Conservation (phyloP, 2,329 filamentous ascomycete genomes). For the Talaromyces amestolkiae region DNA sequence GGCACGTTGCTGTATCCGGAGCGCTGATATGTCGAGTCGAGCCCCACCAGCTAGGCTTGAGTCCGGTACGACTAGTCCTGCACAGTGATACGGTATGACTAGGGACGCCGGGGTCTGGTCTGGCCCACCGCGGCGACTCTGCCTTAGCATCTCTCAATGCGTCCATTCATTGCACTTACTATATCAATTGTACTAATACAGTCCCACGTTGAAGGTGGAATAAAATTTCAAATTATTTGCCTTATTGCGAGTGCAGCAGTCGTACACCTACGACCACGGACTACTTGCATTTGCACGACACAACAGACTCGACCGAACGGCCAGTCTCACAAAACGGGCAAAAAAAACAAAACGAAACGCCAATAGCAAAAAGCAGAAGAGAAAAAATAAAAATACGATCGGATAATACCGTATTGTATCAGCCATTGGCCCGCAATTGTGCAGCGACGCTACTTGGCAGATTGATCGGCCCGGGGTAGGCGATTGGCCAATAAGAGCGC, state of each 20-base stretch:
- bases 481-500: neutral
- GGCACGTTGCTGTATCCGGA: slow-evolving; percentile 16
- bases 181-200: too few species aligned
- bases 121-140: neutral
- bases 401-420: too few species aligned
- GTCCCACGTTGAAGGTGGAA: too few species aligned
- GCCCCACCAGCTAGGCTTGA: neutral
- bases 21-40: slow-evolving; percentile 17
- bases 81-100: neutral
- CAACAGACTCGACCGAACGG: neutral
- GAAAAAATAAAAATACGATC: neutral
- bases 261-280: neutral
- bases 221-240: neutral
- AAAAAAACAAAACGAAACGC: neutral
- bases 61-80: too few species aligned
- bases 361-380: neutral
- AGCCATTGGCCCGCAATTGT: neutral
- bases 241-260: neutral
- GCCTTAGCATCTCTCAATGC: neutral
- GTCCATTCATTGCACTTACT: too few species aligned
- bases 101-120: neutral
- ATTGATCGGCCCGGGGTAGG: slow-evolving; percentile 2
- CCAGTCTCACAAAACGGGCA: neutral
- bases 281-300: neutral
- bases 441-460: neutral